phyloP scores from a whole-genome alignment of 2,329 filamentous ascomycete species.

The Lachnellula arida region DNA sequence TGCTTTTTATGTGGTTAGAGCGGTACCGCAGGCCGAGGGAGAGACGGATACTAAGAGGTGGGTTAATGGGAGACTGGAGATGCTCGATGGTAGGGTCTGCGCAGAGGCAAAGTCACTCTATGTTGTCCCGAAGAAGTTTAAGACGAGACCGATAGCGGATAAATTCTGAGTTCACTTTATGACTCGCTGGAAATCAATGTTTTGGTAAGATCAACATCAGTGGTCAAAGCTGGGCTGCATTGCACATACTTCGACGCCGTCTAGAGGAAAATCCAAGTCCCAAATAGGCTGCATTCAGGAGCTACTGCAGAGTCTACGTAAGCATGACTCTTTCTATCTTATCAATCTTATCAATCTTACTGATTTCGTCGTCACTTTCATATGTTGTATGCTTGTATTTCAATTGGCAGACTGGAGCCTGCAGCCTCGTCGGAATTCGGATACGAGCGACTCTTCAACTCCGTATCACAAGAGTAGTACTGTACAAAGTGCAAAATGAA shows the following conservation, averaged over 20 bases:
- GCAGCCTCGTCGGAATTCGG: background rate
- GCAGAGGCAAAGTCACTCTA: slow-evolving; percentile 56
- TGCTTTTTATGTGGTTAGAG: slow-evolving; percentile 59
- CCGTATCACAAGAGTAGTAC: background rate
- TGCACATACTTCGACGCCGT: too few species aligned
- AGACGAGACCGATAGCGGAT: slow-evolving; percentile 11
- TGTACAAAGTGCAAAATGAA: background rate
- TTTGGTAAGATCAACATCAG: background rate
- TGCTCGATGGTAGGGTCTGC: slow-evolving; percentile 48
- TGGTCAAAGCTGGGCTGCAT: too few species aligned
- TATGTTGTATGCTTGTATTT: background rate
- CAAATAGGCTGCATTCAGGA: too few species aligned
- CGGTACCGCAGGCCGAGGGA: slow-evolving; percentile 38
- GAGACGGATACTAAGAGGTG: slow-evolving; percentile 47
- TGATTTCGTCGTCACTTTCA: background rate
- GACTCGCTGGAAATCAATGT: background rate
- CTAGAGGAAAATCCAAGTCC: too few species aligned
- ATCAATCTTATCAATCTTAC: background rate
- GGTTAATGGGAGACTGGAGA: slow-evolving; percentile 51
- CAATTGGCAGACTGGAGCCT: background rate
- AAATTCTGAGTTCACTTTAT: slow-evolving; percentile 9
- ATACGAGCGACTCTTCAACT: background rate
- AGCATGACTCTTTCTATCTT: background rate
- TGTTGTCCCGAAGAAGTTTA: slow-evolving; percentile 48
- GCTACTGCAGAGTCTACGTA: background rate